Conservation (phyloP, 371 early-diverging fungal genomes). For the Agmasoma carcini region DNA sequence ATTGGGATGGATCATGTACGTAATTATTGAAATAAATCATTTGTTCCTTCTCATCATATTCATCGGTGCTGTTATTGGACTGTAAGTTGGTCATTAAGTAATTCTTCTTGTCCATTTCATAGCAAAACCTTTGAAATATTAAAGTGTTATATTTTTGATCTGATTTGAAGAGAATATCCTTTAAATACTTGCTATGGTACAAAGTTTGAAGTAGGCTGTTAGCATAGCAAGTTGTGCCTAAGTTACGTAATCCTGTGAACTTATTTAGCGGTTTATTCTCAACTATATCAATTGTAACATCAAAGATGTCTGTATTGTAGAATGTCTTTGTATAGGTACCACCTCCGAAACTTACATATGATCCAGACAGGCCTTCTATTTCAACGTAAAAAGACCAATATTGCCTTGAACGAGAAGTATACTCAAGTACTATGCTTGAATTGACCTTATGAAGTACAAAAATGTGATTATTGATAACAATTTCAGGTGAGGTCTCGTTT, state of each 20-base stretch:
- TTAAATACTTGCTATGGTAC: slow-evolving; percentile 79
- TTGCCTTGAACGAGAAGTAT: too few relatives aligned
- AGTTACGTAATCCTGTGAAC: slow-evolving; percentile 82
- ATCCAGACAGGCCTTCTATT: too few relatives aligned
- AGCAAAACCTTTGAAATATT: slow-evolving; percentile 68
- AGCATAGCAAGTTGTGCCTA: slow-evolving; percentile 98
- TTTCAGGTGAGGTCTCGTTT: too few relatives aligned
- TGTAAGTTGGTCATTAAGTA: neutral
- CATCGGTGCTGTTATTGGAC: neutral
- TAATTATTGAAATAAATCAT: neutral
- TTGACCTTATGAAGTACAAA: too few relatives aligned
- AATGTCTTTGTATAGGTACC: too few relatives aligned
- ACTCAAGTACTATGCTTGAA: too few relatives aligned
- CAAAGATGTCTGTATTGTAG: too few relatives aligned
- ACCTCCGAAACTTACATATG: too few relatives aligned
- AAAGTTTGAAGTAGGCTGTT: slow-evolving; percentile 90
- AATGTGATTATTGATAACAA: too few relatives aligned
- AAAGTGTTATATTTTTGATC: slow-evolving; percentile 18
- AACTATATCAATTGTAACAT: too few relatives aligned
- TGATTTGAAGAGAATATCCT: slow-evolving; percentile 55
- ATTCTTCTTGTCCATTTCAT: slow-evolving; percentile 46
- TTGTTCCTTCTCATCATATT: neutral
- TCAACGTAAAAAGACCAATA: too few relatives aligned
- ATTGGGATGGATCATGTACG: neutral
- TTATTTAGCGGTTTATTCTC: too few relatives aligned